Base-by-base conservation (phyloP, 208 protist genomes). In the Crithidia thermophila region DNA sequence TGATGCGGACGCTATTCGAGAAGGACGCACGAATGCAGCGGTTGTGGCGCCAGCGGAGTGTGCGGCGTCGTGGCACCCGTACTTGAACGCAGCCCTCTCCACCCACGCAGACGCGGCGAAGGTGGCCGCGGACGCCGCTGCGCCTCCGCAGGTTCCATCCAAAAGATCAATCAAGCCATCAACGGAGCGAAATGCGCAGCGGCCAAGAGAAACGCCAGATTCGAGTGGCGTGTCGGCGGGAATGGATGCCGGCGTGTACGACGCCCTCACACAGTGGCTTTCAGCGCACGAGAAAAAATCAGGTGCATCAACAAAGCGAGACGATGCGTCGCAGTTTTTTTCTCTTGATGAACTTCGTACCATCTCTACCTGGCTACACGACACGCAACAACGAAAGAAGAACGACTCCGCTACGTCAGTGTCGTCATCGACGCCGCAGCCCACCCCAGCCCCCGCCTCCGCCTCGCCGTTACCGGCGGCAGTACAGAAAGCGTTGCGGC, bases 21-120 rank as follows among this genome's bases (percentile, higher is more conserved):
- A n/a, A n/a, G n/a, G n/a, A n/a, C n/a, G n/a, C n/a, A n/a, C n/a
- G n/a, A n/a, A n/a, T 37, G 9, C 0, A 11, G 23, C 53, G 23
- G 36, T 34, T 14, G 53, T 16, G 23, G 10, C 7, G 23, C 49
- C 50, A 31, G 28, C 65, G 14, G 50, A 9, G 4, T 66, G 43
- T 23, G 67, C 58, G 9, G 57, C 67, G 21, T 72, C 58, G 23
- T 60, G 67, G 40, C 58, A 52, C 21, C 58, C 39, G 11, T 28
- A 45, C 58, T 27, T 39, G 53, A 52, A 30, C 5, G 57, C 58
- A 11, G 18, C 30, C 7, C 28, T 60, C 10, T 72, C 57, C 37
- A 66, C 57, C 7, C 57, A 52, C 40, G 23, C 49, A 11, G 56
- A 18, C 23, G 42, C 53, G n/a, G 31, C 21, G 13, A 33, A 8